These are phyloP conservation scores for Candida montana DNA, from an alignment of 805 yeast species.

Conservation along the genomic window DNA sequence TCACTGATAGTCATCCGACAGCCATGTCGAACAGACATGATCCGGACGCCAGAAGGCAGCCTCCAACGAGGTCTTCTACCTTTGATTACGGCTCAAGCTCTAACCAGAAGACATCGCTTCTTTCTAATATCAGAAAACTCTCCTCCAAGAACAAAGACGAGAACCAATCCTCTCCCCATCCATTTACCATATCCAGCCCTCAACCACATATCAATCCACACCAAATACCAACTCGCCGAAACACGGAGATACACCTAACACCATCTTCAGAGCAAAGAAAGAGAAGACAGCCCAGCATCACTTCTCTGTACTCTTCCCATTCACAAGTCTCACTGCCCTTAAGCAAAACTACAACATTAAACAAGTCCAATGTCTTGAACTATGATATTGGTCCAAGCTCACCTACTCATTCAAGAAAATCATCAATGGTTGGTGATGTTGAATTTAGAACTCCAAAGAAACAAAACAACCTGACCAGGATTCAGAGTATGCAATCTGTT, in stretches of 20 bases:
- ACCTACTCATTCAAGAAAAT: conserved; percentile 24
- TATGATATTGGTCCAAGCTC: conserved; percentile 22
- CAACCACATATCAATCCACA: conserved; percentile 14
- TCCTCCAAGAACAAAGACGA: conserved; percentile 17
- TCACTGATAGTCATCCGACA: no score
- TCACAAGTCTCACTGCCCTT: conserved; percentile 24
- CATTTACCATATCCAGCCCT: conserved; percentile 14
- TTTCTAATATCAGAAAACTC: conserved; percentile 24
- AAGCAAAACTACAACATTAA: conserved; percentile 22
- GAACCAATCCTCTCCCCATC: conserved; percentile 3
- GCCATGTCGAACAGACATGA: no score
- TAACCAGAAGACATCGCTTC: conserved; percentile 18
- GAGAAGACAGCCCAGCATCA: conserved; percentile 22
- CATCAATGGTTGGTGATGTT: conserved; percentile 15
- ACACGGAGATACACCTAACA: background rate
- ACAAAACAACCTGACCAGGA: conserved; percentile 17
- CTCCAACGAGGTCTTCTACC: no score
- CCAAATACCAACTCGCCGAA: conserved; percentile 1
- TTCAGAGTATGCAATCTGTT: conserved; percentile 20
- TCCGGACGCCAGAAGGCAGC: no score
- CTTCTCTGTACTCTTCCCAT: conserved; percentile 21
- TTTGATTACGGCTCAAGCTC: conserved; percentile 5
- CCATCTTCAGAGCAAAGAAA: conserved; percentile 6
- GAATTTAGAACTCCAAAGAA: conserved; percentile 19
- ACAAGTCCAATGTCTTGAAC: conserved; percentile 16